A percentile compares a stretch with the other conserved stretches of the same genome.
Evolutionary conservation across 2,329 filamentous ascomycete genomes (phyloP).

Genomic region (Neoarthrinium moseri): DNA sequence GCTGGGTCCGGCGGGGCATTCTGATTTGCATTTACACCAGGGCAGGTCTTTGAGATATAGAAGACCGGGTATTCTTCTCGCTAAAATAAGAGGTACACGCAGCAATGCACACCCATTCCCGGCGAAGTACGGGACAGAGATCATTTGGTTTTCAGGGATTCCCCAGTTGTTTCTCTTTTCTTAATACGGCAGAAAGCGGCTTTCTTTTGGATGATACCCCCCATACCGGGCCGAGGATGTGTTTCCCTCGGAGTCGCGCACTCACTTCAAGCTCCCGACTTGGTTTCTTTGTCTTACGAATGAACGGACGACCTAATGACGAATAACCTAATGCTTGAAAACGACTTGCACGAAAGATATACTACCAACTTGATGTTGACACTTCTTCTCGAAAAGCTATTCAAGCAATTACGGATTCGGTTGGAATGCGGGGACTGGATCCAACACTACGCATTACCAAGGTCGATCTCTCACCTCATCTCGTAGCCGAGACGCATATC

Average conservation of each 20-base stretch:
- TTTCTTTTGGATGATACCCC: constrained; percentile 39
- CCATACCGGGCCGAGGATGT: constrained; percentile 25
- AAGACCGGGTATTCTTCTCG: constrained; percentile 38
- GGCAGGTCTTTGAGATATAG: constrained; percentile 46
- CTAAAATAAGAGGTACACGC: constrained; percentile 58
- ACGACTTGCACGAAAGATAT: constrained; percentile 40
- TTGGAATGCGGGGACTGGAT: constrained; percentile 23
- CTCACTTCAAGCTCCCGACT: constrained; percentile 36
- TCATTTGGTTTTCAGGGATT: constrained; percentile 41
- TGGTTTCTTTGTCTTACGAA: constrained; percentile 44
- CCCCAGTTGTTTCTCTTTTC: constrained; percentile 27
- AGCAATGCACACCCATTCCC: constrained; percentile 57
- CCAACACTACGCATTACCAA: constrained; percentile 16
- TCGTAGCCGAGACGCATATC: constrained; percentile 23
- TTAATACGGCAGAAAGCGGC: constrained; percentile 38
- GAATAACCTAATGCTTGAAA: constrained; percentile 33
- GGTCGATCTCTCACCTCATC: constrained; percentile 24
- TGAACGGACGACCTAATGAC: constrained; percentile 34
- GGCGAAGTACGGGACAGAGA: constrained; percentile 48
- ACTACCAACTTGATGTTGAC: constrained; percentile 30
- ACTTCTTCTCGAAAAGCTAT: constrained; percentile 25
- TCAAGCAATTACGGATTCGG: constrained; percentile 23
- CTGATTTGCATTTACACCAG: constrained; percentile 53
- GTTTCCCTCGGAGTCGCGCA: constrained; percentile 22
- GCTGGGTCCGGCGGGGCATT: constrained; percentile 53